A percentile compares a stretch with the other conserved stretches of the same genome.
These are phyloP conservation scores for Entoloma clypeatum DNA, from an alignment of 1,284 basidiomycete genomes.

Conservation along the genomic window DNA sequence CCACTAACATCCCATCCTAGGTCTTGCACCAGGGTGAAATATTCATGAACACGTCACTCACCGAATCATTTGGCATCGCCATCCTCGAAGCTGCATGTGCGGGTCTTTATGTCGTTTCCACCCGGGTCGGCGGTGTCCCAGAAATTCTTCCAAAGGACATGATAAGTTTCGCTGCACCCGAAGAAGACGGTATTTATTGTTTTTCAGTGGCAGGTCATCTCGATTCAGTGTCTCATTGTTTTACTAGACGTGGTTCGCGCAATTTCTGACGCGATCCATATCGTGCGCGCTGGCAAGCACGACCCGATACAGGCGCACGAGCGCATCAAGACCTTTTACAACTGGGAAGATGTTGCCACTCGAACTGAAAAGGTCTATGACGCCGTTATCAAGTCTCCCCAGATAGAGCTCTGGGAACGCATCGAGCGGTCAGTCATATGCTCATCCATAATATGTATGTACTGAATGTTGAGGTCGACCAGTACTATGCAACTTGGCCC, in stretches of 20 bases:
- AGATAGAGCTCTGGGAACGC: constrained; percentile 66
- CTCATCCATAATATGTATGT: background rate
- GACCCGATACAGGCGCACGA: constrained; percentile 79
- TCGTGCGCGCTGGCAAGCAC: constrained; percentile 68
- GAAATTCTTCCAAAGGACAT: constrained; percentile 92
- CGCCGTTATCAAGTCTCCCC: constrained; percentile 55
- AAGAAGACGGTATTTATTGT: constrained; percentile 60
- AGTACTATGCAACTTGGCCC: constrained; percentile 71
- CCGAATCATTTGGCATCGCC: constrained; percentile 95
- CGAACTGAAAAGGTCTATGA: constrained; percentile 85
- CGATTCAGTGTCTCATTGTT: background rate
- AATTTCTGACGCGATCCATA: constrained; percentile 74
- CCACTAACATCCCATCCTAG: constrained; percentile 34
- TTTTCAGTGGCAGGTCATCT: background rate
- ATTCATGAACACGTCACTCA: constrained; percentile 94
- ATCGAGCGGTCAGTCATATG: constrained; percentile 55
- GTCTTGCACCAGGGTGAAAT: constrained; percentile 84
- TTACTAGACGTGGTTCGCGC: constrained; percentile 79
- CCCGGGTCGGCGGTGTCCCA: constrained; percentile 92
- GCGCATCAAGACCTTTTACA: constrained; percentile 80
- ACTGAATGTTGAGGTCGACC: constrained; percentile 5
- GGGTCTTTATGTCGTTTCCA: constrained; percentile 93
- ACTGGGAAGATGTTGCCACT: constrained; percentile 78
- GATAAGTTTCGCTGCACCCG: constrained; percentile 91
- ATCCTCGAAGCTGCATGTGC: constrained; percentile 96